Base-by-base conservation (phyloP, 164 flowering plant genomes). In the Akebia trifoliata region DNA sequence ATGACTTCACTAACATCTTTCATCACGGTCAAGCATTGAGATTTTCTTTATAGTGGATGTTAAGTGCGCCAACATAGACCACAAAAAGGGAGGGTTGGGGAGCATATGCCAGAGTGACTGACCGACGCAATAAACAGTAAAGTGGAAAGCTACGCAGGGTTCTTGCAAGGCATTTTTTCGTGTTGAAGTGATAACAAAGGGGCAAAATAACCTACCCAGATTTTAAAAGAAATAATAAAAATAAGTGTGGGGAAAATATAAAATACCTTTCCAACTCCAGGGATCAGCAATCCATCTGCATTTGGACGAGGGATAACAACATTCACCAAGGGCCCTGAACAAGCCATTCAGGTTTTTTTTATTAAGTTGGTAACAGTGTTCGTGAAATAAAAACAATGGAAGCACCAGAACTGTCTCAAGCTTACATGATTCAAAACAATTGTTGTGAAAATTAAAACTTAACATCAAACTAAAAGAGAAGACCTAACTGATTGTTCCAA, bases 221-320 rank as follows among this genome's bases (percentile, higher is more conserved):
- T n/a, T 7, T 8, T 3, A 36, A 42, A 11, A 34, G 18, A 14
- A 48, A 59, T 8, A 37, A 14, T 28, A 31, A 42, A 24, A 17
- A 25, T 35, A 3, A 21, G 29, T 29, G n/a, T n/a, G 14, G 34
- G 34, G 52, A 32, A 52, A 44, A 6, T 38, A 2, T 2, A 24
- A 44, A 26, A 9, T 75, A 89, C 96, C 96, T 89, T 89, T 61
- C 96, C 96, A 60, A 84, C 71, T 42, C 90, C 93, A 17, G 81
- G 67, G n/a, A 22, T 22, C 20, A 34, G 62, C 43, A 72, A 79
- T n/a, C 74, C 88, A 65, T 61, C 60, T 44, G 72, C 72, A 47
- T 47, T 51, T 35, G 93, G 96, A 26, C 96, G 91, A 54, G 96
- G 96, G 56, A 89, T 84, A 47, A 86, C 68, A 34, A 89, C 73